Evolutionary conservation across 192 early-diverging fungal genomes (phyloP).

Genomic region (Linnemannia zychae): DNA sequence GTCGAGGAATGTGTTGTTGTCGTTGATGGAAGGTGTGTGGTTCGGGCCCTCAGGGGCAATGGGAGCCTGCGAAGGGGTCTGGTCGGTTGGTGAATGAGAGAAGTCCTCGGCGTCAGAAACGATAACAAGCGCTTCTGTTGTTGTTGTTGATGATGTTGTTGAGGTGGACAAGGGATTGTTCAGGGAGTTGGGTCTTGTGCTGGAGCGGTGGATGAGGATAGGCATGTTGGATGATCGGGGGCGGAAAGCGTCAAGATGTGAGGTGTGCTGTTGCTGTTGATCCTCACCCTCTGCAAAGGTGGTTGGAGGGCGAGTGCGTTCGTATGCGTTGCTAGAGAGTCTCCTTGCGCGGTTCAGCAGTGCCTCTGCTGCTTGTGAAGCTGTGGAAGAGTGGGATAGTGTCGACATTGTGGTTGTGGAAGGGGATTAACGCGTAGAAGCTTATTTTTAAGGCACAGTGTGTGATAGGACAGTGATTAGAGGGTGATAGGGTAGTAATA

Average conservation of each 20-base stretch:
- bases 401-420: conserved; percentile 14
- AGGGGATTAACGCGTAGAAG: background rate
- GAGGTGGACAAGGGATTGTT: background rate
- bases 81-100: background rate
- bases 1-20: conserved; percentile 19
- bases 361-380: conserved; percentile 36
- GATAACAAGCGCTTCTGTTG: background rate
- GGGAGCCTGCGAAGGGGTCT: background rate
- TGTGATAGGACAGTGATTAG: background rate
- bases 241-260: background rate
- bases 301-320: conserved; percentile 18
- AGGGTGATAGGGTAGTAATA: background rate
- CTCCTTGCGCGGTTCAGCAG: conserved; percentile 37
- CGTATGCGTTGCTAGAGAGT: conserved; percentile 46
- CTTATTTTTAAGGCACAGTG: background rate
- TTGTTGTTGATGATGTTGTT: background rate
- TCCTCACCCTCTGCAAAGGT: conserved; percentile 39
- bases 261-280: background rate
- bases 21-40: background rate
- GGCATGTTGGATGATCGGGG: conserved; percentile 12
- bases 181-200: background rate
- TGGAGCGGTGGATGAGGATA: background rate
- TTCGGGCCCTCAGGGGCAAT: background rate
- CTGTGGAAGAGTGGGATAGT: conserved; percentile 8
- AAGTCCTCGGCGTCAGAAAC: background rate